A percentile compares a stretch with the other conserved stretches of the same genome.
Conservation (phyloP, 2,329 filamentous ascomycete genomes). For the Thielaviopsis euricoi region DNA sequence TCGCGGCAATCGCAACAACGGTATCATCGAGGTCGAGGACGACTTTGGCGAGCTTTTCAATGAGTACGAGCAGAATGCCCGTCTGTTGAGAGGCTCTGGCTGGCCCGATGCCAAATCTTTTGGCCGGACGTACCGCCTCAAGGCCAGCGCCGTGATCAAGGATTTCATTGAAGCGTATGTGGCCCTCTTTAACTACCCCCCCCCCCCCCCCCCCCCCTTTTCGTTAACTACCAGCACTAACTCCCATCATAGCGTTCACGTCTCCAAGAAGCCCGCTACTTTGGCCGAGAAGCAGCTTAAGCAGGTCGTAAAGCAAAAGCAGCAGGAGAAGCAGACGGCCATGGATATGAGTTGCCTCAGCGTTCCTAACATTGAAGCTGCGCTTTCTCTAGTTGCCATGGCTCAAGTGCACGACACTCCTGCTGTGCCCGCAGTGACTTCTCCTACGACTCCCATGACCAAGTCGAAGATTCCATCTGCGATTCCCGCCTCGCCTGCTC, state of each 20-base stretch:
- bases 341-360: background rate
- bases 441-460: background rate
- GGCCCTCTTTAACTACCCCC: background rate
- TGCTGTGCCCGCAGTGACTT: background rate
- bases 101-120: constrained; percentile 44
- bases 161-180: constrained; percentile 45
- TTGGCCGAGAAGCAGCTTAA: constrained; percentile 4
- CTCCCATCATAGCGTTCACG: background rate
- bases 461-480: background rate
- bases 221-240: background rate
- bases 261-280: constrained; percentile 2
- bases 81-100: constrained; percentile 22
- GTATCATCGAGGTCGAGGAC: constrained; percentile 53
- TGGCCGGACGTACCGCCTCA: constrained; percentile 48
- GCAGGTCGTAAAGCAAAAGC: background rate
- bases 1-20: constrained; percentile 55
- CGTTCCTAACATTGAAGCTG: constrained; percentile 3
- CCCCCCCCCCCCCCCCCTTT: no score
- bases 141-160: constrained; percentile 46
- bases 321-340: background rate
- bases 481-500: constrained; percentile 9
- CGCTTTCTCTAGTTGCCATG: constrained; percentile 1
- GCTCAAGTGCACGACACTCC: background rate
- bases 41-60: constrained; percentile 29
- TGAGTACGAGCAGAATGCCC: constrained; percentile 3